Evolutionary conservation across 139 green algal species (phyloP).

Genomic region (Marvania coccoides): DNA sequence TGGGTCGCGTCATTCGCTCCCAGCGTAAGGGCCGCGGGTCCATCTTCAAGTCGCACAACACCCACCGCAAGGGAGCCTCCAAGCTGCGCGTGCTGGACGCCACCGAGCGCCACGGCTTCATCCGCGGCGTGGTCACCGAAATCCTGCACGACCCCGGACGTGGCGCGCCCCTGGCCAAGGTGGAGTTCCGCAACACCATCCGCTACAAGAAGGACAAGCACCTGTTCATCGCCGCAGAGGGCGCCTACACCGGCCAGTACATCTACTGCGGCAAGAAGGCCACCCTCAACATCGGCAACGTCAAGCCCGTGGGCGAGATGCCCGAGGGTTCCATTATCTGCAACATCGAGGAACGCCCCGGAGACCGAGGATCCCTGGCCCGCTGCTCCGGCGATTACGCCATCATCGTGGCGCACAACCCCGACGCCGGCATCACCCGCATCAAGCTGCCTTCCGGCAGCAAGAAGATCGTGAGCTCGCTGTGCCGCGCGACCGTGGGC

Average conservation of each 20-base stretch:
- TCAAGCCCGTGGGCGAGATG: constrained; percentile 93
- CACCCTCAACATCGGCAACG: constrained; percentile 90
- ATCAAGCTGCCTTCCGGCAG: constrained; percentile 97
- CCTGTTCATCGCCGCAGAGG: constrained; percentile 94
- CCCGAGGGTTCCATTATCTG: constrained; percentile 98
- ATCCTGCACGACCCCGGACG: constrained; percentile 97
- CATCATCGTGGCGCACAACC: constrained; percentile 98
- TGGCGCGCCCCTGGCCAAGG: constrained; percentile 91
- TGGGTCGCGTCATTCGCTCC: constrained; percentile 95
- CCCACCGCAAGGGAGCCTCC: constrained; percentile 91
- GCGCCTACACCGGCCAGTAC: constrained; percentile 96
- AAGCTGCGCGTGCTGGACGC: constrained; percentile 79
- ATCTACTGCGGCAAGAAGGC: constrained; percentile 97
- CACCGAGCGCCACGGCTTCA: constrained; percentile 87
- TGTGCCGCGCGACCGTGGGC: constrained; percentile 90
- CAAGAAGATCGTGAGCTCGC: constrained; percentile 95
- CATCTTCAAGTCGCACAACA: constrained; percentile 95
- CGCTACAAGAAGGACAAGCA: constrained; percentile 93
- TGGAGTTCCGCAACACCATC: constrained; percentile 89
- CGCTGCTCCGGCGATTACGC: constrained; percentile 93
- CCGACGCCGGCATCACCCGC: constrained; percentile 89
- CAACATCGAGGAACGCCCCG: constrained; percentile 91
- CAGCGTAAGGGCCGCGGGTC: constrained; percentile 97
- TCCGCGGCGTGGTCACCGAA: constrained; percentile 92
- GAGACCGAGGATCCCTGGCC: constrained; percentile 88